Evolutionary conservation across 2,329 filamentous ascomycete species (phyloP), one percentile per base, ranked within the genome.

Genomic region (Nothopassalora personata): DNA sequence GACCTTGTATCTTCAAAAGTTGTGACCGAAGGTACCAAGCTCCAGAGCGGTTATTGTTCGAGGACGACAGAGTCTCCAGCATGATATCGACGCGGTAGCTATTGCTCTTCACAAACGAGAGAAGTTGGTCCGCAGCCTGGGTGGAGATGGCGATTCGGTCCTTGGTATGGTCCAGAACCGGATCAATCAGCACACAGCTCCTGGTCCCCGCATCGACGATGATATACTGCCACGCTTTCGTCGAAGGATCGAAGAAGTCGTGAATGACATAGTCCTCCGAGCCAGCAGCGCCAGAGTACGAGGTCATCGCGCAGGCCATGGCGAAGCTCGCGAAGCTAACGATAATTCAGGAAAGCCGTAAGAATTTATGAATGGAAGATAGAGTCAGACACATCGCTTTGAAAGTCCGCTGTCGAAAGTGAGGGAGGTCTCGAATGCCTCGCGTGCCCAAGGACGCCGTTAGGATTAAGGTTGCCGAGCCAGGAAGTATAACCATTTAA

Each of bases 11-110:
- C 30, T 51, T 51, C 49, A n/a, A 11, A 7, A 51, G 28, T 11
- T 51, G 49, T 4, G 49, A 51, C 3, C 49, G 49, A 4, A 51
- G 30, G n/a, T 51, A 51, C 49, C 49, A 51, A 15, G 49, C 49
- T 19, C 23, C 49, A 4, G 49, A 51, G 28, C 49, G 49, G 18
- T 19, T 51, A 15, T 34, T 15, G n/a, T 13, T 51, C 27, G 49
- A 30, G 9, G 49, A 51, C 7, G 49, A 51, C 1, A 51, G 30
- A 10, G 49, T 51, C 30, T 51, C 49, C 30, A 51, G 4, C 23
- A 51, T 51, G 11, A 51, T 51, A 19, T 51, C 49, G 9, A 51
- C 49, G 15, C 49, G 28, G 30, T 51, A 51, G 49, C 49, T 51
- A 30, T 34, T 31, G 49, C 30, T 30, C 30, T 51, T 51, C 23